Percentiles rank a stretch among this genome's conserved stretches.
phyloP scores from a whole-genome alignment of 2,329 filamentous ascomycete genomes.

The Atkinsonella texensis region DNA sequence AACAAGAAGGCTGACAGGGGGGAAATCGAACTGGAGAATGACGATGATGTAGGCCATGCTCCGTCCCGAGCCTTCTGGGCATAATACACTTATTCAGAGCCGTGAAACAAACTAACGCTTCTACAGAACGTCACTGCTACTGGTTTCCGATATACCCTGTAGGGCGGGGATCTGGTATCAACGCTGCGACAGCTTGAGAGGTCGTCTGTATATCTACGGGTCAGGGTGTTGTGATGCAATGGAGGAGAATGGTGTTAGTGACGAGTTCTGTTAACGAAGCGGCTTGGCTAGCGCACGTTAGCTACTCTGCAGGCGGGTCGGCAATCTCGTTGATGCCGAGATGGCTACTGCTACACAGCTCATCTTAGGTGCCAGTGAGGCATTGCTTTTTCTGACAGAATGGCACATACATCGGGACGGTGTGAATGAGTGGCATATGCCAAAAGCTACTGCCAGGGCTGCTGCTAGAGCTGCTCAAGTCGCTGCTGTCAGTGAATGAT shows the following conservation, averaged over 20 bases:
- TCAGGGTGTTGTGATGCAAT: no score
- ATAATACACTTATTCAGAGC: background rate
- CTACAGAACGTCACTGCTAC: background rate
- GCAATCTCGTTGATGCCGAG: no score
- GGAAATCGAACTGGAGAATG: conserved; percentile 36
- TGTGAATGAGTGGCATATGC: no score
- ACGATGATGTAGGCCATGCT: conserved; percentile 30
- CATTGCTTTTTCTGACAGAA: background rate
- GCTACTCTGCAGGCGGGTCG: no score
- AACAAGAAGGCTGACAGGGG: conserved; percentile 41
- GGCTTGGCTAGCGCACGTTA: no score
- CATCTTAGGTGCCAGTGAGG: background rate
- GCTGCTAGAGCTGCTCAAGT: no score
- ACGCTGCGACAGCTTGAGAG: background rate
- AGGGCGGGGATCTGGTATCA: background rate
- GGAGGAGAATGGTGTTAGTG: no score
- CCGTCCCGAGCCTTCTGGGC: background rate
- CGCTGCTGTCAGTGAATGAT: no score
- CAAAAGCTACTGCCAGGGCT: no score
- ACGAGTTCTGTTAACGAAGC: no score
- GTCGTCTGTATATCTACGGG: background rate
- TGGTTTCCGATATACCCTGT: conserved; percentile 6
- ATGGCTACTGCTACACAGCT: no score
- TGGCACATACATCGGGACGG: no score
- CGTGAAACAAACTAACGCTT: background rate